phyloP scores from a whole-genome alignment of 768 basidiomycete genomes.

The Podaxis mareebaensis region DNA sequence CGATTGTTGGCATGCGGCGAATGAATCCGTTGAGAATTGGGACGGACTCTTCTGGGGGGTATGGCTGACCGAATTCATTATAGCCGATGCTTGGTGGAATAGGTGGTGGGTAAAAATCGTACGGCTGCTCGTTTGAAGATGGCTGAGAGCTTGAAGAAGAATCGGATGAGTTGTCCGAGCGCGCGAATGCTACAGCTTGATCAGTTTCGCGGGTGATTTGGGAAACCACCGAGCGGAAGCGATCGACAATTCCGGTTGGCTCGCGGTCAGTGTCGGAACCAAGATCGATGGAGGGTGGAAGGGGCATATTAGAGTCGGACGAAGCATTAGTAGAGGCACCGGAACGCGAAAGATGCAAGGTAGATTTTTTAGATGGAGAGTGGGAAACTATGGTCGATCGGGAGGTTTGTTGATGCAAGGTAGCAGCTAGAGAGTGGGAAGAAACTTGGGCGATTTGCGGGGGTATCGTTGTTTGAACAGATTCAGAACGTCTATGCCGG shows the following conservation, averaged over 20 bases:
- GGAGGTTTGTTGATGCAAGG: constrained; percentile 9
- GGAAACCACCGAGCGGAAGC: constrained; percentile 50
- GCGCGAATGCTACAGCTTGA: constrained; percentile 40
- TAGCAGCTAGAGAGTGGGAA: background rate
- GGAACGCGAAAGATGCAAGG: constrained; percentile 8
- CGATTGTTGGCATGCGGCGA: constrained; percentile 80
- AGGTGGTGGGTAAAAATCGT: constrained; percentile 29
- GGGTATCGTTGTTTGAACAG: background rate
- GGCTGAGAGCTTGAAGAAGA: constrained; percentile 10
- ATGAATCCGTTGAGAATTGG: constrained; percentile 64
- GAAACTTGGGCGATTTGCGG: constrained; percentile 1
- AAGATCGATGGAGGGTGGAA: constrained; percentile 9
- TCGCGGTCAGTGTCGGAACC: constrained; percentile 34
- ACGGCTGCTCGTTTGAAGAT: constrained; percentile 22
- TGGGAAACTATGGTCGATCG: constrained; percentile 17
- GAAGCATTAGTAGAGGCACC: background rate
- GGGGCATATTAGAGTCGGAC: background rate
- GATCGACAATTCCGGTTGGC: constrained; percentile 44
- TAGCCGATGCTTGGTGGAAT: constrained; percentile 36
- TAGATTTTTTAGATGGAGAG: constrained; percentile 12
- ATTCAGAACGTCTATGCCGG: constrained; percentile 14
- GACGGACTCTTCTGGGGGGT: constrained; percentile 51
- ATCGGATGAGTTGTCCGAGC: constrained; percentile 26
- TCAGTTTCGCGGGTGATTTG: constrained; percentile 57
- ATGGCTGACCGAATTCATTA: constrained; percentile 49